Conservation (phyloP, 164 flowering plant species). For the Liriodendron chinense region DNA sequence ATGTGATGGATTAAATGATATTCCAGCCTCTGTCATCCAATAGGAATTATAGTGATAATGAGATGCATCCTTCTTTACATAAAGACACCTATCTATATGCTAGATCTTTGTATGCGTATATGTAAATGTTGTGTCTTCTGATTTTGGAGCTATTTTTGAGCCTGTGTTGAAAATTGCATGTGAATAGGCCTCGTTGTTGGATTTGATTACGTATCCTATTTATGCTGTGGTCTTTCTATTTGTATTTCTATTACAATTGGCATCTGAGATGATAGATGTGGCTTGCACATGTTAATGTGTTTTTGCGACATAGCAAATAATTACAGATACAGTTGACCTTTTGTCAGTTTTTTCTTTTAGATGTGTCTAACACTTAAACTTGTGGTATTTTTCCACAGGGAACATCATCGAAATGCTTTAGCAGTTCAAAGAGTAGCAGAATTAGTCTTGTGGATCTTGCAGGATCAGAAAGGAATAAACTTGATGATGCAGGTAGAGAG, state of each 20-base stretch:
- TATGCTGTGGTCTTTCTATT: no score
- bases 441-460: conserved; percentile 90
- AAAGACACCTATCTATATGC: no score
- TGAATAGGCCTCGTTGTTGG: no score
- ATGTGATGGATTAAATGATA: not conserved
- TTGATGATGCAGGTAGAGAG: conserved; percentile 54
- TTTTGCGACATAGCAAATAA: not conserved
- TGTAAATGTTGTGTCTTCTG: no score
- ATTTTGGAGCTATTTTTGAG: no score
- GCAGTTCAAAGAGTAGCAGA: conserved; percentile 86
- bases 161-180: no score
- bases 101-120: no score
- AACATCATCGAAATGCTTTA: conserved; percentile 60
- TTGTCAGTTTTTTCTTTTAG: not conserved
- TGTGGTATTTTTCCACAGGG: conserved; percentile 39
- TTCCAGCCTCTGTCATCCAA: not conserved
- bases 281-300: not conserved
- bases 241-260: not conserved
- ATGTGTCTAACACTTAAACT: not conserved
- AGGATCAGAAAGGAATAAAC: conserved; percentile 62
- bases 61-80: not conserved
- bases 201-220: no score
- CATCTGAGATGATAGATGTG: not conserved
- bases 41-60: not conserved
- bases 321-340: no score